Evolutionary conservation across 208 protist genomes (phyloP).

Genomic region (Acanthamoeba culbertsoni): DNA sequence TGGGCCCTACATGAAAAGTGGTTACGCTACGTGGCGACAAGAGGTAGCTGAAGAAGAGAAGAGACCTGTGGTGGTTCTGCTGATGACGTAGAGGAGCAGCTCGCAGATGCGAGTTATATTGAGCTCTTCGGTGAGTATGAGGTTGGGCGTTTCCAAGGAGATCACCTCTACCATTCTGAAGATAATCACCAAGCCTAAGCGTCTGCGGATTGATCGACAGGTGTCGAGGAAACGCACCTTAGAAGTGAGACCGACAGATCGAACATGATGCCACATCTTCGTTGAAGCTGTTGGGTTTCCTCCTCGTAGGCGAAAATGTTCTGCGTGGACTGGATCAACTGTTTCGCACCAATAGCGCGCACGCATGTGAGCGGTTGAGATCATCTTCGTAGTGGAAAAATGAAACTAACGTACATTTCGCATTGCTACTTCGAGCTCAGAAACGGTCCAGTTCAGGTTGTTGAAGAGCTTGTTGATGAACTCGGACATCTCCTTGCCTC

Average conservation of each 20-base stretch:
- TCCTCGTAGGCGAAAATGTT: not conserved
- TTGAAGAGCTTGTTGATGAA: conserved; percentile 69
- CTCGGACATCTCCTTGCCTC: not conserved
- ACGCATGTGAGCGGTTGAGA: not conserved
- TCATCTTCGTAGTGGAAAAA: not conserved
- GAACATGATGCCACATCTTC: conserved; percentile 56
- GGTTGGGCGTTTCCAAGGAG: not conserved
- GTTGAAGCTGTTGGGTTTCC: conserved; percentile 25
- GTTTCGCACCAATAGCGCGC: not conserved
- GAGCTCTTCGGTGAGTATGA: conserved; percentile 41
- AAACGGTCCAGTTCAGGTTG: conserved; percentile 68
- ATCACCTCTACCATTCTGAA: conserved; percentile 41
- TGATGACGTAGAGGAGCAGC: not conserved
- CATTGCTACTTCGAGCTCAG: conserved; percentile 64
- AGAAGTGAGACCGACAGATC: conserved; percentile 42
- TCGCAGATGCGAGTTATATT: conserved; percentile 19
- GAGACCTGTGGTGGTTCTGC: not conserved
- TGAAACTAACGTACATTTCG: not conserved
- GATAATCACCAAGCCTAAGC: not conserved
- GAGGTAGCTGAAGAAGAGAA: not conserved
- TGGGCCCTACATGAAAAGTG: not conserved
- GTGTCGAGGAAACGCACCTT: no score
- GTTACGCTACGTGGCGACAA: not conserved
- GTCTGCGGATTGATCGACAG: not conserved
- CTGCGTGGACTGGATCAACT: not conserved